Evolutionary conservation across 108 stramenopile species (phyloP).

Genomic region (Cyclotella kingstonii): DNA sequence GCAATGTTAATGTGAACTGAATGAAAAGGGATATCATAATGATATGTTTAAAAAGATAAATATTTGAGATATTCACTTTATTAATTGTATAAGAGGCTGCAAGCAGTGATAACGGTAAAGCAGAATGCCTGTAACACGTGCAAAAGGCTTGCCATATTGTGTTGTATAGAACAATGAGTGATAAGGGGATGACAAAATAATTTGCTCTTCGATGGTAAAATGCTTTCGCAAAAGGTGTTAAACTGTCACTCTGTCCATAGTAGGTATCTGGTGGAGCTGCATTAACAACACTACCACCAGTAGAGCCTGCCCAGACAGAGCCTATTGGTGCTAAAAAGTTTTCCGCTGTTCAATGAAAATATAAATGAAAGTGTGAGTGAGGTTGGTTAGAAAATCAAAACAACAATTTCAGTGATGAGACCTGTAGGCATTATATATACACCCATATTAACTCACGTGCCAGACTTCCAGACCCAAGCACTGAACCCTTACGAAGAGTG

Average conservation of each 20-base stretch:
- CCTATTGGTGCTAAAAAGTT: not conserved
- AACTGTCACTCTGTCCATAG: constrained; percentile 2
- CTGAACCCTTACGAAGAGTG: constrained; percentile 56
- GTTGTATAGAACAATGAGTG: constrained; percentile 30
- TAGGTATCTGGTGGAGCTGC: not conserved
- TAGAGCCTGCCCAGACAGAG: not conserved
- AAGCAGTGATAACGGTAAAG: not conserved
- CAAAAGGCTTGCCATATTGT: constrained; percentile 1
- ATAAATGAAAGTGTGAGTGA: too few species aligned
- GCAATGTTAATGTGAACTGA: constrained; percentile 27
- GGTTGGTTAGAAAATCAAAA: too few species aligned
- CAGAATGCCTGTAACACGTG: not conserved
- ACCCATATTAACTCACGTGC: not conserved
- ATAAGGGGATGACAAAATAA: constrained; percentile 53
- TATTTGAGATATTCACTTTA: not conserved
- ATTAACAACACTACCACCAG: not conserved
- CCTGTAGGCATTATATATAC: constrained; percentile 50
- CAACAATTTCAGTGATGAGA: too few species aligned
- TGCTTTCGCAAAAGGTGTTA: constrained; percentile 66
- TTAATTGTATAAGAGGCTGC: not conserved
- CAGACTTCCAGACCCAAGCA: constrained; percentile 55
- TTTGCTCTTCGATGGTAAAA: constrained; percentile 47
- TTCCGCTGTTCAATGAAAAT: not conserved
- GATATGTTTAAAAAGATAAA: not conserved
- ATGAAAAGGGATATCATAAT: constrained; percentile 15